A percentile compares a stretch with the other conserved stretches of the same genome.
These are phyloP conservation scores for Pleurotus tuoliensis DNA, from an alignment of 768 basidiomycete species.

Conservation along the genomic window DNA sequence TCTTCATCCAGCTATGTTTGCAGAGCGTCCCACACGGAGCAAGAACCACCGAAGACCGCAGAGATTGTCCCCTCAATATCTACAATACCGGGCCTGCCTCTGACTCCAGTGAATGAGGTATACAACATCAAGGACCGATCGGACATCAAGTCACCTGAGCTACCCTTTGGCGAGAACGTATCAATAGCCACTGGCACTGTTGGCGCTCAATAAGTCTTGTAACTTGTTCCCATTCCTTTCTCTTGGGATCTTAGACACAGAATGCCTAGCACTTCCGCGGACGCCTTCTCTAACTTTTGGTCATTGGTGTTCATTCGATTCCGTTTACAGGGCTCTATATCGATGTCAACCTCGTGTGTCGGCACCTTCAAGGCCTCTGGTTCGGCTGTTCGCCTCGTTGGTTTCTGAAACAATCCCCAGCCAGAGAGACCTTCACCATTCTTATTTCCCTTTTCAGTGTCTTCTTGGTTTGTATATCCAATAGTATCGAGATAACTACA, in stretches of 20 bases:
- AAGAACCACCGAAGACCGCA: constrained; percentile 30
- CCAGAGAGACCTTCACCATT: not conserved
- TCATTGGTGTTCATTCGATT: constrained; percentile 5
- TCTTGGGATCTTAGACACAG: not conserved
- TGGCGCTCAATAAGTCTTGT: constrained; percentile 1
- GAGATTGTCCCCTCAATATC: constrained; percentile 31
- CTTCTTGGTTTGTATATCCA: constrained; percentile 2
- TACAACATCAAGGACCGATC: constrained; percentile 22
- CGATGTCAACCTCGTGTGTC: not conserved
- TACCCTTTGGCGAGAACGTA: constrained; percentile 60
- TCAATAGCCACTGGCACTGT: constrained; percentile 42
- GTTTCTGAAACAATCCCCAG: not conserved
- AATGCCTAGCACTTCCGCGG: not conserved
- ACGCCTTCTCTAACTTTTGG: not conserved
- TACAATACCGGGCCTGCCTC: constrained; percentile 22
- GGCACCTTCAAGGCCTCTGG: not conserved
- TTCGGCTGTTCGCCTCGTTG: not conserved
- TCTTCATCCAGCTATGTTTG: constrained; percentile 43
- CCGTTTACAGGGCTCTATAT: constrained; percentile 3
- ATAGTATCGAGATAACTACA: not conserved
- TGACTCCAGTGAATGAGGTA: constrained; percentile 29
- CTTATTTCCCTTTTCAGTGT: not conserved
- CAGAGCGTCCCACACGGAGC: constrained; percentile 25
- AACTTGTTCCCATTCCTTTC: not conserved
- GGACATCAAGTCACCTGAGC: constrained; percentile 55